phyloP scores from a whole-genome alignment of 306 rosid species.

The Lablab purpureus region DNA sequence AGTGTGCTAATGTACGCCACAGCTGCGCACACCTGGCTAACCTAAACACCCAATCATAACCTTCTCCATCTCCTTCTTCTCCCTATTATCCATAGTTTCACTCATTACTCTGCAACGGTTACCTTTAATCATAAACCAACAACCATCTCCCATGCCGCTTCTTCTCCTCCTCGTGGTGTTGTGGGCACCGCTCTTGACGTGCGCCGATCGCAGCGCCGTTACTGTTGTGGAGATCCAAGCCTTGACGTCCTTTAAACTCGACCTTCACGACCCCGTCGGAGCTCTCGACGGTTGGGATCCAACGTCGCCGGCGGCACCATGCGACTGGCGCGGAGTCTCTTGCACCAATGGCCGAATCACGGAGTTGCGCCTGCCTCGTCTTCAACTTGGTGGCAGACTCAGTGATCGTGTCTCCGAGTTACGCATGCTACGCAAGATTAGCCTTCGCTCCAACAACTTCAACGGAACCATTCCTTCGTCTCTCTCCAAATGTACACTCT shows the following conservation, averaged over 20 bases:
- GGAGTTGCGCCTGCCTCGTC: constrained; percentile 82
- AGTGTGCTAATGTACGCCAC: constrained; percentile 54
- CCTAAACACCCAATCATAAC: constrained; percentile 38
- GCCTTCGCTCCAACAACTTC: constrained; percentile 79
- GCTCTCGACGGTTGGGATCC: constrained; percentile 78
- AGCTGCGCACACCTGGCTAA: constrained; percentile 41
- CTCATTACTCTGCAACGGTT: background rate
- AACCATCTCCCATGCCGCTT: constrained; percentile 32
- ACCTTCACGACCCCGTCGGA: constrained; percentile 75
- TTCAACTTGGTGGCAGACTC: constrained; percentile 80
- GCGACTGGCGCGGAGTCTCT: constrained; percentile 88
- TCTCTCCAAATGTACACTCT: constrained; percentile 67
- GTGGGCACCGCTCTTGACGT: constrained; percentile 62
- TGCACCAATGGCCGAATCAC: constrained; percentile 61
- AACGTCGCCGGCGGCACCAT: constrained; percentile 77
- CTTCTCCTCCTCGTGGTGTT: constrained; percentile 48
- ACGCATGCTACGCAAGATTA: constrained; percentile 66
- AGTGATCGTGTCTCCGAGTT: constrained; percentile 65
- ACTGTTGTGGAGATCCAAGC: constrained; percentile 71
- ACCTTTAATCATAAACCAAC: background rate
- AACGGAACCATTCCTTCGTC: constrained; percentile 81
- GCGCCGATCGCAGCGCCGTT: constrained; percentile 55
- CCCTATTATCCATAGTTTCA: background rate
- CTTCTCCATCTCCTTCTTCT: background rate
- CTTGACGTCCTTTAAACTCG: constrained; percentile 70